A percentile compares a stretch with the other conserved stretches of the same genome.
These are phyloP conservation scores for Nicotiana rustica DNA, from an alignment of 305 asterid genomes.

Conservation along the genomic window DNA sequence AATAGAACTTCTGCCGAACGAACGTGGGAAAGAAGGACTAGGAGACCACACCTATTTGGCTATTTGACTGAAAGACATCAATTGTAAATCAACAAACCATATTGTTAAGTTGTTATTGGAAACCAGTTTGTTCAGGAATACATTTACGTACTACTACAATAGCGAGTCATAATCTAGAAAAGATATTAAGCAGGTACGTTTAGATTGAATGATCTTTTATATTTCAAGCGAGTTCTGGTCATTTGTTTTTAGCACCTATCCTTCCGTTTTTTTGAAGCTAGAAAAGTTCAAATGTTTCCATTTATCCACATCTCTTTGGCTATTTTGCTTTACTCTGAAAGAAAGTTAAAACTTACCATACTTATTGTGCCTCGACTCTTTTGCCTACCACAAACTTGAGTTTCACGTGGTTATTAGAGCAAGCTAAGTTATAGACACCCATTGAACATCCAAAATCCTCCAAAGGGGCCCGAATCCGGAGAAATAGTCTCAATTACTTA, in stretches of 20 bases:
- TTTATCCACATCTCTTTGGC: neutral
- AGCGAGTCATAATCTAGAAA: neutral
- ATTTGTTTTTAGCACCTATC: neutral
- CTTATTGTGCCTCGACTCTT: neutral
- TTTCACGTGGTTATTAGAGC: neutral
- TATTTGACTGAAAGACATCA: neutral
- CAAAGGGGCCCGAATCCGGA: neutral
- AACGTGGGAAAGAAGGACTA: neutral
- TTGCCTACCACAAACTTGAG: neutral
- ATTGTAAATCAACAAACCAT: neutral
- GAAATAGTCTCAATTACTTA: neutral
- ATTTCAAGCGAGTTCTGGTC: neutral
- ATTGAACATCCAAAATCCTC: constrained; percentile 2
- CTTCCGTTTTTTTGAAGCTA: neutral
- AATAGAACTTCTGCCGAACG: neutral
- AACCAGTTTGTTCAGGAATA: neutral
- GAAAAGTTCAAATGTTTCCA: neutral
- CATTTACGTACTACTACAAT: neutral
- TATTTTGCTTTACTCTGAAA: neutral
- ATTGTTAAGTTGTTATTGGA: neutral
- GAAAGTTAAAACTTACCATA: neutral
- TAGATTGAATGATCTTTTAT: neutral
- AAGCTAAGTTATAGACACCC: neutral
- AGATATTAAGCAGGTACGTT: neutral
- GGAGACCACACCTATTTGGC: neutral